Evolutionary conservation across 805 yeast species (phyloP), one percentile per base, ranked within the genome.

Genomic region (Pichia gijzeniarum): DNA sequence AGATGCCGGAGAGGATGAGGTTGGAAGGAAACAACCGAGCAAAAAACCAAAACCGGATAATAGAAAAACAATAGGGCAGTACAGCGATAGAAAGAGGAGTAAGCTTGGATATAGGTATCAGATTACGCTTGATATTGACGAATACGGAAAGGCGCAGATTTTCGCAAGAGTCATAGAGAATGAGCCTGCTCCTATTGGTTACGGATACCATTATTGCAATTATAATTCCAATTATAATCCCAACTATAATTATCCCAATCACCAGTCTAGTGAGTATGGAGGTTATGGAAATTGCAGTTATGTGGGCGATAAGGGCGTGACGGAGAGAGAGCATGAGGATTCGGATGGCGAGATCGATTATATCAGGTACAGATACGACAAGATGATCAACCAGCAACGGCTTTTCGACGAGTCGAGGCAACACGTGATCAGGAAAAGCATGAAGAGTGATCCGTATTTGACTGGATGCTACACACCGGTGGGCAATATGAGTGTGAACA

Each of bases 381-480:
- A 25, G 28, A 25, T 25, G 28, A 10, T 25, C 28, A 22, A 31
- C 18, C 34, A 40, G 17, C 27, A 28, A 16, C 18, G 20, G 12
- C 10, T 19, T 8, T 32, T 17, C 21, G 27, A 44, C 18, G 38
- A 40, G 16, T 14, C 25, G 13, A 32, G 45, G 20, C 32, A 41
- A 17, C 19, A 22, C 8, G n/a, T 45, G 6, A 32, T 45, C 9
- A 20, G 22, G 33, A 45, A 32, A 16, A 36, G 45, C 21, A 45
- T 45, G 48, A 45, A 45, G 33, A 45, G 28, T 18, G 48, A 45
- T 38, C 41, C 38, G 6, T 45, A 31, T 34, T 22, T 45, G 38
- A 45, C 45, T 13, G 40, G 31, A 12, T 40, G 17, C 21, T 40
- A 40, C 21, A 12, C 35, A 33, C 43, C 43, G 16, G 17, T 10